Base-by-base conservation (phyloP, 495 filamentous ascomycete genomes). In the Neurospora tetrasperma region DNA sequence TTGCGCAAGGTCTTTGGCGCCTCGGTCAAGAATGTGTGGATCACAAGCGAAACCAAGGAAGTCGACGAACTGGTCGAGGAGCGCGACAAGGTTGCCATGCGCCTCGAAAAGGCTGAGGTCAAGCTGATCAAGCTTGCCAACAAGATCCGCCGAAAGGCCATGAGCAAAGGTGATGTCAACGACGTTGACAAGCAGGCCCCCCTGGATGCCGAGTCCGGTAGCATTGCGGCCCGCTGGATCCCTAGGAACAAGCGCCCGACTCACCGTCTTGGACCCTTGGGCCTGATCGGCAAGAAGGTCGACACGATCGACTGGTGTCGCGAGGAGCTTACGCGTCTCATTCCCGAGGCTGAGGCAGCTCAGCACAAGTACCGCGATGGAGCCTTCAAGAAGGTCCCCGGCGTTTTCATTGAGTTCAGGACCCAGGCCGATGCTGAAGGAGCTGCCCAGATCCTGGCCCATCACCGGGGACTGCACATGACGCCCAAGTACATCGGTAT, bases 231-330 rank as follows among this genome's bases (percentile, higher is more conserved):
- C 18, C 90, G 91, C 71, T 96, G 92, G 89, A 82, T 98, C 69
- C 86, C 90, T 42, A 82, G 87, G 31, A 93, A 94, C 82, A 87
- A 98, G 76, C 88, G 96, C 71, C 96, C 96, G 5, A 93, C 93
- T 7, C 96, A 98, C 80, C 89, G 89, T 43, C 84, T 93, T 71
- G 97, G 93, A 75, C 82, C 85, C 66, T 81, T 97, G 54, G 87
- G 87, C n/a, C 80, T 90, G 31, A 86, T 97, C 74, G 96, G 96
- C 73, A 89, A 94, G 82, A 98, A 98, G 86, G 93, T 97, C 41
- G 94, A 97, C 81, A 93, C 93, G 0, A 97, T 97, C 84, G 91
- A 97, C 79, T 98, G 94, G 93, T 92, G 89, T 78, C 91, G 96
- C 73, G 83, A 86, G 1, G 91, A 96, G 80, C 90, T 99, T 31